These are phyloP conservation scores for Pseudovirgaria hyperparasitica DNA, from an alignment of 2,329 filamentous ascomycete species.

Conservation along the genomic window DNA sequence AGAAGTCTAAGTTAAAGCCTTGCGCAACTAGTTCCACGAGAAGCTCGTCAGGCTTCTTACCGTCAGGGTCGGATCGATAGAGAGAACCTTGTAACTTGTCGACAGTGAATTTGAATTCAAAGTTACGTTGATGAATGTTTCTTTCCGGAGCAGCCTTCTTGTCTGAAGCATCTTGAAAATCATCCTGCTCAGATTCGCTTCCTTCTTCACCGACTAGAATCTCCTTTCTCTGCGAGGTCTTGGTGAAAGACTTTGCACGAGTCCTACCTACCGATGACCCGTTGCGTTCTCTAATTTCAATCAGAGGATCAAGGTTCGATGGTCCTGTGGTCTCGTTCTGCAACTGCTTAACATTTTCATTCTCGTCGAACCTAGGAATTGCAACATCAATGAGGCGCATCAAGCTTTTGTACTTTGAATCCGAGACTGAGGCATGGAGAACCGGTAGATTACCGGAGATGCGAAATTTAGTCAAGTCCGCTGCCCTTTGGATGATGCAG, in stretches of 20 bases:
- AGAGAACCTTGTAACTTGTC: constrained; percentile 88
- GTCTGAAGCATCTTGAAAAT: constrained; percentile 56
- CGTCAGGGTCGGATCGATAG: constrained; percentile 72
- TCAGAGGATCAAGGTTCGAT: constrained; percentile 23
- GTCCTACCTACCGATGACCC: constrained; percentile 42
- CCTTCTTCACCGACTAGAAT: constrained; percentile 65
- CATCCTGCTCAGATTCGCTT: constrained; percentile 48
- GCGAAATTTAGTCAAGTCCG: constrained; percentile 82
- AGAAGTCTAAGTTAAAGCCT: constrained; percentile 76
- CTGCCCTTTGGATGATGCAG: constrained; percentile 91
- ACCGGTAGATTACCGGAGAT: constrained; percentile 87
- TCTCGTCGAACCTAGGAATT: constrained; percentile 64
- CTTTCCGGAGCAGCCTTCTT: constrained; percentile 34
- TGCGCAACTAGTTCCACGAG: constrained; percentile 87
- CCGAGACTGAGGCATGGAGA: constrained; percentile 81
- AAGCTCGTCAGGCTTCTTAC: constrained; percentile 61
- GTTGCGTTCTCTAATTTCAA: too few relatives aligned
- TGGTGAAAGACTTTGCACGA: constrained; percentile 61
- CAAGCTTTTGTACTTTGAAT: constrained; percentile 90
- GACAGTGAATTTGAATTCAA: constrained; percentile 94
- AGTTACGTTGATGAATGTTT: constrained; percentile 76
- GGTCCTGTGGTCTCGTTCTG: constrained; percentile 20
- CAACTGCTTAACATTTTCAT: constrained; percentile 22
- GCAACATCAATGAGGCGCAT: constrained; percentile 96
- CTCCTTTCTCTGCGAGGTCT: constrained; percentile 57